Conservation (phyloP, 139 green algal species). For the Picochlorum sp. region DNA sequence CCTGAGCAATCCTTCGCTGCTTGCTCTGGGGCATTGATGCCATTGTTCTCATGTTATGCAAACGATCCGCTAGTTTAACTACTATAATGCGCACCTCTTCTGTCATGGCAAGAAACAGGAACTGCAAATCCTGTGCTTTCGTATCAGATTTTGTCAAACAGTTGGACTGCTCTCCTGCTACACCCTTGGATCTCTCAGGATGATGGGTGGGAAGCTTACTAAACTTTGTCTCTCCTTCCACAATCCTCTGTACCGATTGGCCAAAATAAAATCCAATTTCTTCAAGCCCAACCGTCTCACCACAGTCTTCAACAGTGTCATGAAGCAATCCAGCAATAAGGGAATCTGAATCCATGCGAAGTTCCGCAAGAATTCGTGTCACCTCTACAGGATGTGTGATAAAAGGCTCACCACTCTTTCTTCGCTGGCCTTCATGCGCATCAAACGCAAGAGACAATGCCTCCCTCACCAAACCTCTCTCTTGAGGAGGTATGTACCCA, state of each 20-base stretch:
- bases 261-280: constrained; percentile 69
- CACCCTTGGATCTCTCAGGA: constrained; percentile 11
- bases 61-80: constrained; percentile 85
- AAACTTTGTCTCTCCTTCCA: constrained; percentile 88
- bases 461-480: constrained; percentile 32
- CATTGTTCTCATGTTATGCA: constrained; percentile 96
- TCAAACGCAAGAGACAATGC: constrained; percentile 59
- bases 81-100: constrained; percentile 86
- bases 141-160: constrained; percentile 20
- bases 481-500: constrained; percentile 39
- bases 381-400: constrained; percentile 89
- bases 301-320: constrained; percentile 86
- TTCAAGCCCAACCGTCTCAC: constrained; percentile 64
- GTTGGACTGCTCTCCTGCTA: neutral
- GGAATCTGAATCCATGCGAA: constrained; percentile 62
- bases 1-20: constrained; percentile 62
- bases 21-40: constrained; percentile 68
- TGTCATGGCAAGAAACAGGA: constrained; percentile 88
- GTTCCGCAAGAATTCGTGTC: constrained; percentile 63
- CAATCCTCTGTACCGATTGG: constrained; percentile 57
- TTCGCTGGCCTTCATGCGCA: constrained; percentile 63
- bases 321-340: constrained; percentile 72
- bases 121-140: constrained; percentile 69
- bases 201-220: constrained; percentile 42
- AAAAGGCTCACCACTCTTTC: constrained; percentile 81